Evolutionary conservation across 2,329 filamentous ascomycete species (phyloP), one percentile per base, ranked within the genome.

Genomic region (Teratosphaeria viscida): DNA sequence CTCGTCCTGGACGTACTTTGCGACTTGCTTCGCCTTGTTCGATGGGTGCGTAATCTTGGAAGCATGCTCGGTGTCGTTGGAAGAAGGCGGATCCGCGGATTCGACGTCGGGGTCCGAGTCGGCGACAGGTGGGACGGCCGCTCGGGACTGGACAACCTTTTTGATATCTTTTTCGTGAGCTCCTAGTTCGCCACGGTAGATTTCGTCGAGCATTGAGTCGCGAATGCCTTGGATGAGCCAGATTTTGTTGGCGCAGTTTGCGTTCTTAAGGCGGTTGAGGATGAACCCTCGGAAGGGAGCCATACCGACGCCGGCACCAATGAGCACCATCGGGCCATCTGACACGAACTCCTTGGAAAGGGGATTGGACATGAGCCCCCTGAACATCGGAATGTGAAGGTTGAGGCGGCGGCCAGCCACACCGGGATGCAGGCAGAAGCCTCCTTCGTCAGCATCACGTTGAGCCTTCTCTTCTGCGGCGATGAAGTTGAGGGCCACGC

Each of bases 221-320:
- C 92, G 88, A 54, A 96, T 86, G 47, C 92, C 92, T 76, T 96
- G 92, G 53, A 96, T 83, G 54, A 96, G 89, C 92, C 92, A 96
- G 68, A 96, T 92, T 78, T 96, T 96, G 80, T 96, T 96, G 63
- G 90, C 91, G 71, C 92, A 96, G 76, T 95, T 96, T 70, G 92
- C 92, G 63, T 91, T 94, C 81, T 92, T 92, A 60, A 96, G 81
- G 12, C 92, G 84, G 61, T 95, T 90, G 77, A 97, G 89, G 53
- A 99, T 95, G 73, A 99, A 99, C 60, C 94, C 94, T 55, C 94
- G 86, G 85, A 99, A 99, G 0, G 94, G 94, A 11, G 94, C 94
- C 74, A 99, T 92, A 64, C 94, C 94, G 26, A 99, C 94, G 59
- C 94, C 94, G 4, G 94, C 94, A 35, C 94, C 94, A 67, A 99